A percentile compares a stretch with the other conserved stretches of the same genome.
Evolutionary conservation across 2,329 filamentous ascomycete species (phyloP).

Genomic region (Colletotrichum theobromicola): DNA sequence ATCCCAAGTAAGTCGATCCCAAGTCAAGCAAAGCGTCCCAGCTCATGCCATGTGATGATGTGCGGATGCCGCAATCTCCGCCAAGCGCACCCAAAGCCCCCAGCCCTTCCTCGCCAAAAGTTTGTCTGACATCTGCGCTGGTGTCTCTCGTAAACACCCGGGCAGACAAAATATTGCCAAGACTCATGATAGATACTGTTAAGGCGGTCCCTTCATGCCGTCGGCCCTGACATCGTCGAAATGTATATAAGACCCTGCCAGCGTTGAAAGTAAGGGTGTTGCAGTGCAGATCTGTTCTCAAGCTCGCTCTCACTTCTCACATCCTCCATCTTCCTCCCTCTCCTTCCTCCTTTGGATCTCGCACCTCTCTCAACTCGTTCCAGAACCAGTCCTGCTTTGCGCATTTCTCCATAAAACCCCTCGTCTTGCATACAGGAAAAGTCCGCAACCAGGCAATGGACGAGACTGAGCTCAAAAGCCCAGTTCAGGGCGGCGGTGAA

Average conservation of each 20-base stretch:
- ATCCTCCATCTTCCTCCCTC: not conserved
- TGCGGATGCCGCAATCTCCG: slow-evolving; percentile 19
- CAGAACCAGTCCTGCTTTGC: not conserved
- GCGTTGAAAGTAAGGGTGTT: not conserved
- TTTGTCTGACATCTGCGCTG: not conserved
- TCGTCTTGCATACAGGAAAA: not conserved
- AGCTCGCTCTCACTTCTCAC: slow-evolving; percentile 4
- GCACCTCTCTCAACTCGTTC: not conserved
- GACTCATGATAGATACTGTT: slow-evolving; percentile 3
- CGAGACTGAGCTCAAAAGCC: slow-evolving; percentile 27
- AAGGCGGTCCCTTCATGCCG: not conserved
- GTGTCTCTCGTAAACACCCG: not conserved
- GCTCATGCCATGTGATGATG: slow-evolving; percentile 15
- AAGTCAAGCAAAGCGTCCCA: slow-evolving; percentile 14
- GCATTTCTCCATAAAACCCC: too few relatives aligned
- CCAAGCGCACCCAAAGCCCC: not conserved
- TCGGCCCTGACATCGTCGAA: not conserved
- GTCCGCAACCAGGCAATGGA: slow-evolving; percentile 24
- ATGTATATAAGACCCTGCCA: slow-evolving; percentile 15
- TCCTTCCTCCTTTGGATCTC: not conserved
- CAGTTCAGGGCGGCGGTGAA: slow-evolving; percentile 23
- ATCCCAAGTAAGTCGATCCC: not conserved
- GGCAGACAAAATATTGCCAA: not conserved
- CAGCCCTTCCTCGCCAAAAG: not conserved
- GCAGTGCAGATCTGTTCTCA: not conserved